These are phyloP conservation scores for Ilyonectria robusta DNA, from an alignment of 2,329 filamentous ascomycete species.

Conservation along the genomic window DNA sequence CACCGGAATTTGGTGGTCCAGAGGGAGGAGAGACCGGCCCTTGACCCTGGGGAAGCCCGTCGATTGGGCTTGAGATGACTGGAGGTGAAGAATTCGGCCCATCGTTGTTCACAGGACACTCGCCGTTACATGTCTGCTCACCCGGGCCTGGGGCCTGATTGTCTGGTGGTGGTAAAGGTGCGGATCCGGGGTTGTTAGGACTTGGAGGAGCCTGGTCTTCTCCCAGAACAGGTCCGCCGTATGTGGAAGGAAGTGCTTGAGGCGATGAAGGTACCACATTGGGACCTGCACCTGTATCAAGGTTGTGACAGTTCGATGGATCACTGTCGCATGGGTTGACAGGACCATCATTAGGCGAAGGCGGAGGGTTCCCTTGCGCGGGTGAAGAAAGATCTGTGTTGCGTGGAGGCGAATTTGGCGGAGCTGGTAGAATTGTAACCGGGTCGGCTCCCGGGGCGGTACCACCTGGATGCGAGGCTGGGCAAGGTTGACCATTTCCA, in stretches of 20 bases:
- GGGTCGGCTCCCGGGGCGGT: neutral
- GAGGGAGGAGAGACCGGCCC: neutral
- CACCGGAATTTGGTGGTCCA: neutral
- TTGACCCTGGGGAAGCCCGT: neutral
- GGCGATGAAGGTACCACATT: neutral
- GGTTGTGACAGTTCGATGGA: neutral
- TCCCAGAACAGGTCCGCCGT: neutral
- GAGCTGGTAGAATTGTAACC: neutral
- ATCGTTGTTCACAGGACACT: conserved; percentile 11
- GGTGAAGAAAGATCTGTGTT: neutral
- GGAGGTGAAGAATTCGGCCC: neutral
- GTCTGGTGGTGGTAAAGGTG: neutral
- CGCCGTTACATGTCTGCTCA: conserved; percentile 13
- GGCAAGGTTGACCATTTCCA: conserved; percentile 7
- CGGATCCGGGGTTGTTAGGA: neutral
- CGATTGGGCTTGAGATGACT: neutral
- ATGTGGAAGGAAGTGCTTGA: neutral
- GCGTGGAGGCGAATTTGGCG: neutral
- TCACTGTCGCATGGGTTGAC: neutral
- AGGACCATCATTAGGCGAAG: neutral
- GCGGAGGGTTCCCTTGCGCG: neutral
- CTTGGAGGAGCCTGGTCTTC: neutral
- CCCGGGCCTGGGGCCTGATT: neutral
- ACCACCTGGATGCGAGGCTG: neutral
- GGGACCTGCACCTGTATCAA: neutral